These are phyloP conservation scores for Annulohypoxylon stygium DNA, from an alignment of 495 filamentous ascomycete species.

Conservation along the genomic window DNA sequence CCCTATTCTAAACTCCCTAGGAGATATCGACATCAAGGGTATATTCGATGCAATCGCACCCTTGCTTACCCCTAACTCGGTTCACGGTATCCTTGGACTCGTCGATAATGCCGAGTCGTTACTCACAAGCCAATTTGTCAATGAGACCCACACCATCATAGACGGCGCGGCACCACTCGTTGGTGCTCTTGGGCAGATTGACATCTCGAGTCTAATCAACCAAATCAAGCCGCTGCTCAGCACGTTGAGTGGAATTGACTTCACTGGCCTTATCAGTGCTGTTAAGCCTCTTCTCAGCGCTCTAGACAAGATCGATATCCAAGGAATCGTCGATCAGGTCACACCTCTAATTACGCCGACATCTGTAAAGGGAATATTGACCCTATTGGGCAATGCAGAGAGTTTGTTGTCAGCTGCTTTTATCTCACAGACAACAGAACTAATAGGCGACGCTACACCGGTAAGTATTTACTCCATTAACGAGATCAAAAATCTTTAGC, in stretches of 20 bases:
- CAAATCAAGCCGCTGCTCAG: constrained; percentile 54
- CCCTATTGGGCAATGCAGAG: constrained; percentile 58
- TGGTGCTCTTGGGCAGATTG: constrained; percentile 52
- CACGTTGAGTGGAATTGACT: constrained; percentile 48
- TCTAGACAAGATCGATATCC: constrained; percentile 54
- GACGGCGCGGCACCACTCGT: constrained; percentile 51
- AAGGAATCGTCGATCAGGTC: constrained; percentile 53
- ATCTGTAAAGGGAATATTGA: constrained; percentile 58
- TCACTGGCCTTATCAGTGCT: constrained; percentile 51
- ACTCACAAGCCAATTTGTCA: constrained; percentile 59
- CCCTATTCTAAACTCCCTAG: constrained; percentile 57
- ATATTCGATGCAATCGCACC: constrained; percentile 56
- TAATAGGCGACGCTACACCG: constrained; percentile 66
- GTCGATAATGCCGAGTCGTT: constrained; percentile 59
- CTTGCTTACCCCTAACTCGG: constrained; percentile 57
- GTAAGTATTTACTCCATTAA: too few relatives aligned
- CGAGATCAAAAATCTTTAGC: too few relatives aligned
- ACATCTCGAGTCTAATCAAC: constrained; percentile 49
- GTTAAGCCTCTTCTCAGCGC: constrained; percentile 56
- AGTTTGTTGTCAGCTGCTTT: constrained; percentile 56
- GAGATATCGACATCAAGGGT: constrained; percentile 59
- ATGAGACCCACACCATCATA: constrained; percentile 59
- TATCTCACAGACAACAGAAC: constrained; percentile 61
- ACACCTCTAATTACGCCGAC: constrained; percentile 58
- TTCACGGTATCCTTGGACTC: constrained; percentile 61